These are phyloP conservation scores for Pisolithus orientalis DNA, from an alignment of 768 basidiomycete genomes.

Conservation along the genomic window DNA sequence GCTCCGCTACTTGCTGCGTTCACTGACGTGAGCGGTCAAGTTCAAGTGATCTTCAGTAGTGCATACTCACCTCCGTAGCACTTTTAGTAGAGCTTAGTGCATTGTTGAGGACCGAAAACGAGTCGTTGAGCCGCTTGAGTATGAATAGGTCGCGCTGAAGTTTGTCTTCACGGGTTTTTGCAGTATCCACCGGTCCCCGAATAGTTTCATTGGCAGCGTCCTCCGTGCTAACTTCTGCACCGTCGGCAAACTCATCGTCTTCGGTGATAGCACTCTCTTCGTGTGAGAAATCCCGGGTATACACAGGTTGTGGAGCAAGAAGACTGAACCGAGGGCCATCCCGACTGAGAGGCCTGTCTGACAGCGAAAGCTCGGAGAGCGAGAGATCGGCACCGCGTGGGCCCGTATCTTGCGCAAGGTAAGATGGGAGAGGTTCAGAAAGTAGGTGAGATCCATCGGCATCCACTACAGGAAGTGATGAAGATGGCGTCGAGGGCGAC, in stretches of 20 bases:
- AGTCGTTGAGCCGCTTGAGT: slow-evolving; percentile 64
- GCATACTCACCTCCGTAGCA: slow-evolving; percentile 57
- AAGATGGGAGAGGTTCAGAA: slow-evolving; percentile 38
- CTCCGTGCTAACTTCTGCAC: slow-evolving; percentile 4
- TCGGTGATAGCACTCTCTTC: slow-evolving; percentile 23
- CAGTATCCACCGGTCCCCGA: slow-evolving; percentile 18
- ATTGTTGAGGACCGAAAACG: slow-evolving; percentile 63
- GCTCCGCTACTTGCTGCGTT: slow-evolving; percentile 54
- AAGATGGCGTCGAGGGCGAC: slow-evolving; percentile 26
- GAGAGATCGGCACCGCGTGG: slow-evolving; percentile 48
- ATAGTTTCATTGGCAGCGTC: slow-evolving; percentile 19
- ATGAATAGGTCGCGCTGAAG: slow-evolving; percentile 69
- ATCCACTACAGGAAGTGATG: slow-evolving; percentile 18
- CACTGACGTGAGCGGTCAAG: background rate
- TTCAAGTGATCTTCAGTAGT: background rate
- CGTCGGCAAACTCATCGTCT: slow-evolving; percentile 17
- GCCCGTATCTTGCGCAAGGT: slow-evolving; percentile 30
- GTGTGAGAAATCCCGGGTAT: slow-evolving; percentile 7
- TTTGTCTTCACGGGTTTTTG: slow-evolving; percentile 58
- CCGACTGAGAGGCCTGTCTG: slow-evolving; percentile 25
- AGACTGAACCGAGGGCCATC: slow-evolving; percentile 29
- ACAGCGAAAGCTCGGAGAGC: slow-evolving; percentile 48
- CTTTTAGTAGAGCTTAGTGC: slow-evolving; percentile 57
- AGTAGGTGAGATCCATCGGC: slow-evolving; percentile 36
- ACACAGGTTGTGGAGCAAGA: slow-evolving; percentile 23